These are phyloP conservation scores for Lactarius indigo DNA, from an alignment of 768 basidiomycete genomes.

Conservation along the genomic window DNA sequence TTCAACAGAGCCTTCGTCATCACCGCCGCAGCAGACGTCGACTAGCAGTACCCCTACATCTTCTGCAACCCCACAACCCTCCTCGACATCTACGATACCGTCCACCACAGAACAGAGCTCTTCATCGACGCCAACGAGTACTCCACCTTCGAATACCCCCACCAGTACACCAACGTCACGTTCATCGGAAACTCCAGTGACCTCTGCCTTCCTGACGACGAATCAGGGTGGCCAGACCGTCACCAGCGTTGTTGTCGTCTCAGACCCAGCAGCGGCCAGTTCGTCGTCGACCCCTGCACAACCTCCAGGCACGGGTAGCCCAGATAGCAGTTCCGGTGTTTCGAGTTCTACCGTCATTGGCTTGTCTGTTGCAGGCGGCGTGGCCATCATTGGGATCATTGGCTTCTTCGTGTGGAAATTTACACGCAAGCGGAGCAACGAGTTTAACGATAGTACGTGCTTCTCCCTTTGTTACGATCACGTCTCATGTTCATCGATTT, in stretches of 20 bases:
- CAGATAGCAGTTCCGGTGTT: slow-evolving; percentile 39
- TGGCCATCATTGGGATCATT: slow-evolving; percentile 66
- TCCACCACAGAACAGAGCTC: slow-evolving; percentile 12
- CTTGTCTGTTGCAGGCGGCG: slow-evolving; percentile 75
- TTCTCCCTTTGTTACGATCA: slow-evolving; percentile 7
- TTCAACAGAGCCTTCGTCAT: neutral
- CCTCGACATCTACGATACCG: slow-evolving; percentile 23
- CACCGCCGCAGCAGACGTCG: neutral
- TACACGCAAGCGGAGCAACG: slow-evolving; percentile 66
- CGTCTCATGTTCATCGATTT: slow-evolving; percentile 14
- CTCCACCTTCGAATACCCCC: neutral
- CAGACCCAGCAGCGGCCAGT: slow-evolving; percentile 10
- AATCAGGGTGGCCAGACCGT: slow-evolving; percentile 32
- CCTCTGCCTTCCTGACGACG: slow-evolving; percentile 30
- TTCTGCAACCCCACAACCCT: slow-evolving; percentile 5
- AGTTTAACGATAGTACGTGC: slow-evolving; percentile 73
- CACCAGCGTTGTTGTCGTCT: slow-evolving; percentile 28
- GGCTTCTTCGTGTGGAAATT: slow-evolving; percentile 86
- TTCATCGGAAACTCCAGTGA: neutral
- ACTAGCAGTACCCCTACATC: slow-evolving; percentile 14
- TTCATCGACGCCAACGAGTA: slow-evolving; percentile 3
- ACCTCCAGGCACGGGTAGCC: slow-evolving; percentile 25
- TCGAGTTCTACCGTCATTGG: slow-evolving; percentile 74
- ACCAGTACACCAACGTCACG: slow-evolving; percentile 6
- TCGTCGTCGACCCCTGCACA: slow-evolving; percentile 29